phyloP scores from a whole-genome alignment of 2,329 filamentous ascomycete genomes.

The Verticillium zaregamsianum region DNA sequence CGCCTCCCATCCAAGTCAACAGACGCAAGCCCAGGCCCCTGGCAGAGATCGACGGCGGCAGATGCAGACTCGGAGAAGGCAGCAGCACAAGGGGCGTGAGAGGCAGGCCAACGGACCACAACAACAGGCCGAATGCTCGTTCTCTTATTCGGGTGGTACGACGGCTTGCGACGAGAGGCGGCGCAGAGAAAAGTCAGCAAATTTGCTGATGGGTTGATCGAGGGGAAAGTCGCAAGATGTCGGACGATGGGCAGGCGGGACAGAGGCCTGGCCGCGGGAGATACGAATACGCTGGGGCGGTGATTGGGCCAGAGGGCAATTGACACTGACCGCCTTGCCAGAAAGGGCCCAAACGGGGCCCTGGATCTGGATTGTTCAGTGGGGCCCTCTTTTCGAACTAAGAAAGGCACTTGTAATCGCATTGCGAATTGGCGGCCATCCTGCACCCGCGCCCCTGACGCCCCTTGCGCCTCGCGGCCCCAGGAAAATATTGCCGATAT shows the following conservation, averaged over 20 bases:
- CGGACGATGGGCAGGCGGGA: neutral
- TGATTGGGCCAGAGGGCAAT: constrained; percentile 7
- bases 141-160: constrained; percentile 3
- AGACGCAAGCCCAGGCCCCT: neutral
- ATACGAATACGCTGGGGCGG: constrained; percentile 13
- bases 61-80: neutral
- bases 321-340: neutral
- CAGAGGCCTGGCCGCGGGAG: neutral
- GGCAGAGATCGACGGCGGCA: neutral
- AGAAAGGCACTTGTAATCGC: neutral
- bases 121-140: neutral
- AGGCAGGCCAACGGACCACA: neutral
- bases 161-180: neutral
- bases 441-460: neutral
- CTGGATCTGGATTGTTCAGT: neutral
- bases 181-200: neutral
- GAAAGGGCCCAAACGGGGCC: neutral
- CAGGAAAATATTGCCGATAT: constrained; percentile 3
- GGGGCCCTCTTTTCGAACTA: neutral
- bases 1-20: neutral
- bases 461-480: neutral
- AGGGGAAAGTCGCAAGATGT: neutral
- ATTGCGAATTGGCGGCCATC: neutral
- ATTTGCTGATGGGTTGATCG: constrained; percentile 1
- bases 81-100: neutral